Evolutionary conservation across 805 yeast genomes (phyloP), one percentile per base, ranked within the genome.

Genomic region (Zygosaccharomyces gambellarensis): DNA sequence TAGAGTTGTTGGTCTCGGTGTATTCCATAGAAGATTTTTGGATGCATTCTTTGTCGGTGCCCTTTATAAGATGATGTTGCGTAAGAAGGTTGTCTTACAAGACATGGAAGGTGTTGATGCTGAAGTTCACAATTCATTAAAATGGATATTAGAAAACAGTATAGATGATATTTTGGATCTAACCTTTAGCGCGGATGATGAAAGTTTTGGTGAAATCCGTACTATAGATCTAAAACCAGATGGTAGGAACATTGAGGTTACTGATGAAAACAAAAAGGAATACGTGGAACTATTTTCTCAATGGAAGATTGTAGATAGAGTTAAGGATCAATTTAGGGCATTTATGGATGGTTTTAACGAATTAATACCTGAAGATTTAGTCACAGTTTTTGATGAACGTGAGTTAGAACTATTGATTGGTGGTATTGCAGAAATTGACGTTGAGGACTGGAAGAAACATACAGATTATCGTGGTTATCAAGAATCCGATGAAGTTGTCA

Each of bases 91-190:
- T 58, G 92, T 89, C 1, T 74, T 94, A 58, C 96, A 88, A 69
- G 99, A 94, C 71, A 86, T 94, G 95, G 99, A 94, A 71, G 96
- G 97, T 71, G 97, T 95, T 52, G 99, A 94, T 71, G 92, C 96
- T 22, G 98, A 94, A 65, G 90, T 92, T 72, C 89, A 89, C 73
- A 82, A 94, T 64, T 92, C 96, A 22, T 76, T 94, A 70, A 87
- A 88, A 63, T 94, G 99, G 99, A 88, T 90, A 69, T 74, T 90
- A 54, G 97, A 94, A 62, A 92, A 94, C 67, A 96, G 90, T 67
- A 92, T 94, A 62, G 86, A 94, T 29, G 92, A 82, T 52, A 75
- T 92, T 30, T 75, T 94, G 54, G 97, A 88, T 59, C 78, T 89
- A 64, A 88, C 98, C 0, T 94, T 94, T 72, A 81, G 90, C 61